Conservation (phyloP, 129 eudicot species). For the Flaveria trinervia region DNA sequence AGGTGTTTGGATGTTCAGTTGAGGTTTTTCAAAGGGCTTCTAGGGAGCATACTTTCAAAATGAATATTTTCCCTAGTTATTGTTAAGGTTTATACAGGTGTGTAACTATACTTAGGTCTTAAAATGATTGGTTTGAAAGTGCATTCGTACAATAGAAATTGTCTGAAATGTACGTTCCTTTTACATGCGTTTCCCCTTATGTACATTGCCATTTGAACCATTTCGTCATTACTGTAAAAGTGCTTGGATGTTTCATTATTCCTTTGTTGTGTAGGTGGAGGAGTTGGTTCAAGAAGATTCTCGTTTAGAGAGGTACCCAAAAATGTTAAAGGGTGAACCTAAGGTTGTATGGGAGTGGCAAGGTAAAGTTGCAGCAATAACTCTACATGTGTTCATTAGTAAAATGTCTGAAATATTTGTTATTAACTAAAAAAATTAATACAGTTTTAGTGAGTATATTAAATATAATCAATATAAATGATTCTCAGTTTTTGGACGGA, state of each 20-base stretch:
- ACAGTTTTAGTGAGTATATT: neutral
- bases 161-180: neutral
- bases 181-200: neutral
- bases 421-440: neutral
- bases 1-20: neutral
- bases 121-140: neutral
- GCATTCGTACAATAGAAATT: neutral
- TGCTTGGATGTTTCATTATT: neutral
- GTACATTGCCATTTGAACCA: neutral
- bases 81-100: neutral
- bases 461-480: neutral
- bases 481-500: neutral
- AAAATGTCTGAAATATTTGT: neutral
- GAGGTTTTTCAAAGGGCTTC: neutral
- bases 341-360: slow-evolving; percentile 99
- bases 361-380: slow-evolving; percentile 50
- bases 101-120: neutral
- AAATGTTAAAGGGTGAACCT: slow-evolving; percentile 84
- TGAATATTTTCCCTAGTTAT: neutral
- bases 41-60: neutral
- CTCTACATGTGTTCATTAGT: neutral
- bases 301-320: slow-evolving; percentile 83
- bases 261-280: slow-evolving; percentile 55
- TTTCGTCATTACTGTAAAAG: neutral
- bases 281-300: slow-evolving; percentile 94